Evolutionary conservation across 345 rosid species (phyloP).

Genomic region (Tarenaya hassleriana): DNA sequence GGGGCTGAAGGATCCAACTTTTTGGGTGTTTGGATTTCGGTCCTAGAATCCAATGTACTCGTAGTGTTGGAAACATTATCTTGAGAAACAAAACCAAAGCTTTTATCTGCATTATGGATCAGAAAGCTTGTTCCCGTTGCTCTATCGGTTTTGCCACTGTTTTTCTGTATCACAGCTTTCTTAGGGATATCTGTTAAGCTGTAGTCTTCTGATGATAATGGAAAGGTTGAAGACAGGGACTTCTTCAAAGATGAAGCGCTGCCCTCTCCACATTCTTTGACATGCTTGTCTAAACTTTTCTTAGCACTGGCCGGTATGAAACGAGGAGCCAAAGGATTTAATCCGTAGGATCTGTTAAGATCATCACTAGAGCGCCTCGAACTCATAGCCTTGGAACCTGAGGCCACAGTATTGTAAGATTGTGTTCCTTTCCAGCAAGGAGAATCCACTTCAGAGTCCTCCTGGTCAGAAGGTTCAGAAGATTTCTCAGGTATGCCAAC

Average conservation of each 20-base stretch:
- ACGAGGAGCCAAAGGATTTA: conserved; percentile 51
- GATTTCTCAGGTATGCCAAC: conserved; percentile 20
- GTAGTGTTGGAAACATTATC: conserved; percentile 11
- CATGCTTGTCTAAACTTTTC: conserved; percentile 23
- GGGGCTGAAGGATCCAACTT: conserved; percentile 34
- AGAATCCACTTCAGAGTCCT: conserved; percentile 53
- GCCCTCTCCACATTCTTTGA: conserved; percentile 18
- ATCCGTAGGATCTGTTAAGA: conserved; percentile 24
- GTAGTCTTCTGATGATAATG: conserved; percentile 23
- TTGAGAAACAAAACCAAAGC: conserved; percentile 17
- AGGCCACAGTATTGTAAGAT: conserved; percentile 9
- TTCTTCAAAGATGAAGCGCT: conserved; percentile 24
- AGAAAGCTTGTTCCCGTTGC: conserved; percentile 5
- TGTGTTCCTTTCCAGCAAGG: conserved; percentile 61
- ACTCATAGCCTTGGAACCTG: conserved; percentile 14
- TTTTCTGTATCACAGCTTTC: conserved; percentile 4
- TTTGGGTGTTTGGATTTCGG: conserved; percentile 16
- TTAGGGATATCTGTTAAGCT: conserved; percentile 7
- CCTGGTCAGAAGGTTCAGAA: conserved; percentile 15
- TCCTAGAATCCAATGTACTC: conserved; percentile 13
- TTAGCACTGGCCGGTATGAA: conserved; percentile 37
- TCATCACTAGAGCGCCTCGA: conserved; percentile 25
- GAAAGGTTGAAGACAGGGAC: conserved; percentile 28
- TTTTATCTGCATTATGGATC: conserved; percentile 11
- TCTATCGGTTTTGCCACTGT: conserved; percentile 6